Base-by-base conservation (phyloP, 306 rosid genomes). In the Gastrolobium villosum region DNA sequence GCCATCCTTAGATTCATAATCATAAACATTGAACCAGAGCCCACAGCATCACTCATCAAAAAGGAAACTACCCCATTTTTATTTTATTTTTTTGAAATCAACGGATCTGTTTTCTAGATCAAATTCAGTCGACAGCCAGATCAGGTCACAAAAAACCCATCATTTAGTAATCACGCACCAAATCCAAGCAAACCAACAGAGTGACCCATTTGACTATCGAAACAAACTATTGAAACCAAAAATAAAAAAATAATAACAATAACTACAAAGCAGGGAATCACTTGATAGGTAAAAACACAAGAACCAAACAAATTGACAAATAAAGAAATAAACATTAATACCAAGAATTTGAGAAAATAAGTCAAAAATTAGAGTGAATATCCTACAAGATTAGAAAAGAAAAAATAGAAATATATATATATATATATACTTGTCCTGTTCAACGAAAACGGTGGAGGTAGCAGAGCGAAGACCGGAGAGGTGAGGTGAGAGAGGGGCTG, bases 371-470 rank as follows among this genome's bases (percentile, higher is more conserved):
- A 14, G 7, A 49, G 30, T 8, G n/a, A 43, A 62, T 66, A 76
- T 60, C 71, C 28, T 40, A 39, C 3, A 55, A 10, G 31, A 64
- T 5, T 11, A 48, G 4, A 50, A 63, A 2, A 49, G 41, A 4
- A 10, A 43, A 32, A 3, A 10, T 35, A 28, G 11, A 3, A 35
- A 6, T 55, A 4, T 10, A 57, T 9, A 8, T n/a, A n/a, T n/a
- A n/a, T n/a, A n/a, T 15, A 41, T 1, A 65, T 89, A 95, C 99
- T 91, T 91, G 68, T 95, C 98, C 68, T 89, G 93, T 70, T 95
- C 99, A 66, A 82, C 84, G 79, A 89, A 54, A 41, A 88, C 83
- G 10, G 94, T 75, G 55, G 97, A 88, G 55, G 93, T 81, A n/a
- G 85, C 88, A n/a, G 98, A 85, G 41, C 97, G 99, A 3, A 91